phyloP scores from a whole-genome alignment of 1,284 basidiomycete species.

The Cryptococcus maquisensis region DNA sequence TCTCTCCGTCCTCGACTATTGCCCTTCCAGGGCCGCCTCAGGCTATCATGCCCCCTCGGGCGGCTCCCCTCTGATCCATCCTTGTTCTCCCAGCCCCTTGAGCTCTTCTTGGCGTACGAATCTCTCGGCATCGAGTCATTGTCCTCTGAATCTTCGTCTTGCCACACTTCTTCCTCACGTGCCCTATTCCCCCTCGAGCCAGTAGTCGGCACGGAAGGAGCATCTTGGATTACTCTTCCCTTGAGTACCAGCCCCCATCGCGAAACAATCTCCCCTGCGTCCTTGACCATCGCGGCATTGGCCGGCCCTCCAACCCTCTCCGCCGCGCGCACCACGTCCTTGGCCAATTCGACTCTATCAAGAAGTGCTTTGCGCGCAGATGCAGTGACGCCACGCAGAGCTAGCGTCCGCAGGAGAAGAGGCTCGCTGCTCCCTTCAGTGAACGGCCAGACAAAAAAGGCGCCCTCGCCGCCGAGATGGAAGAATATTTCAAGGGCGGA shows the following conservation, averaged over 20 bases:
- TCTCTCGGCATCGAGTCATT: background rate
- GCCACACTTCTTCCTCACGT: background rate
- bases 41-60: background rate
- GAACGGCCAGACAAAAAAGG: background rate
- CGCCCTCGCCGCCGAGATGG: slow-evolving; percentile 4
- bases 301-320: slow-evolving; percentile 5
- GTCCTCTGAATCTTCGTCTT: background rate
- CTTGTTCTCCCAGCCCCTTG: background rate
- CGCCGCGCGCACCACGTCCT: slow-evolving; percentile 10
- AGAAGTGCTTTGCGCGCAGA: background rate
- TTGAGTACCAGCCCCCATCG: background rate
- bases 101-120: background rate
- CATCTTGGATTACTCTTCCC: background rate
- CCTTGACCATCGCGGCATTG: background rate
- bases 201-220: no score
- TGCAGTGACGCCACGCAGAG: background rate
- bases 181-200: background rate
- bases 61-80: background rate
- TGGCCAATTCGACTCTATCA: slow-evolving; percentile 7
- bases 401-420: background rate
- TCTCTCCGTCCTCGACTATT: background rate
- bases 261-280: background rate
- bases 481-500: slow-evolving; percentile 3
- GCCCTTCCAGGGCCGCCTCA: background rate
- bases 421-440: background rate